Base-by-base conservation (phyloP, 2,329 filamentous ascomycete genomes). In the Aspergillus phoenicis region DNA sequence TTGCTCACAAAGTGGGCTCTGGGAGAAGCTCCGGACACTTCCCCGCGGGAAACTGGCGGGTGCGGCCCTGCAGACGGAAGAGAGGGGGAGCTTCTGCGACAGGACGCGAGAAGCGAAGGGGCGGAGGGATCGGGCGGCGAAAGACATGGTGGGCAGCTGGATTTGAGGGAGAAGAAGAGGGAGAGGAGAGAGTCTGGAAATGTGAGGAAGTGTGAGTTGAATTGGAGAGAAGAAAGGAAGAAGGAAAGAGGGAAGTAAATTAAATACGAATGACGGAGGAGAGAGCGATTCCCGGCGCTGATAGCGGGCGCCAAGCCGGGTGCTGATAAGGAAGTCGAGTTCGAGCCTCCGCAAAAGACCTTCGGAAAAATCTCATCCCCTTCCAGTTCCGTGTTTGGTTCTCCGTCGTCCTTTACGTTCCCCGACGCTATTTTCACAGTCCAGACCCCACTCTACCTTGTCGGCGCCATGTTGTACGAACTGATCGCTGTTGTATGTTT, bases 401-500 rank as follows among this genome's bases (percentile, higher is more conserved):
- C 28, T 53, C 51, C 47, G 24, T 51, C 47, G 15, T 51, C 28
- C 28, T 33, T 28, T 51, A 36, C 51, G 17, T 22, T 38, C 62
- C 52, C 61, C 67, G 64, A 66, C 62, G 57, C 61, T 60, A 64
- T 57, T 62, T 59, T 65, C 61, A 13, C 62, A 57, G 41, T 58
- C 60, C 60, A 58, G 62, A 60, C 54, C 57, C 56, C 54, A 24
- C 49, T 43, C 30, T 48, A 53, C 47, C 22, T 49, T 48, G 41
- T 67, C 65, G 63, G 66, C 65, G 70, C 77, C 67, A 97, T 99
- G 95, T 83, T 99, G 81, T 99, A 99, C 84, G 95, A 99, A 83
- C 83, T 98, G 74, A 95, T 99, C 79, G 95, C 91, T 78, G 89
- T 97, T 81, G 95, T 97, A 82, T 73, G 89, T 82, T 26, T 20